Evolutionary conservation across 106 monocot species (phyloP), one percentile per base, ranked within the genome.

Genomic region (Posidonia australis): DNA sequence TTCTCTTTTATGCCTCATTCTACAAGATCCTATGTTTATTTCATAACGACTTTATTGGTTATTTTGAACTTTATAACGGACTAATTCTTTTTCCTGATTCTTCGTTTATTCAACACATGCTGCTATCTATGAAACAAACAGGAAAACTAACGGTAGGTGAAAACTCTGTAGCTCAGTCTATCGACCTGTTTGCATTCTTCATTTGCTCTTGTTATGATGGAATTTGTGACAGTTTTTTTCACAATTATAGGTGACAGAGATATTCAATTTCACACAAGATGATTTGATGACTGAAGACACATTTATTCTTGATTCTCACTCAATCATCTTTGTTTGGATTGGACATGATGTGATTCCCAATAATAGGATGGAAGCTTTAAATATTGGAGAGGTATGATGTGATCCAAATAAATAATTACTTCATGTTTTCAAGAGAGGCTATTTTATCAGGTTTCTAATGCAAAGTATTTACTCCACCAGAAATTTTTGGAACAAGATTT

Each of bases 261-360:
- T 92, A 58, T 87, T 77, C 76, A 87, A 80, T 61, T 92, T 92
- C 70, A 78, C 70, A 17, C 92, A 92, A 74, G 92, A 92, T 74
- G 92, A 92, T 80, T 65, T 92, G 71, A 87, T 87, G 87, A 87
- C 92, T 1, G 92, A 92, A 73, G 92, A 92, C 65, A 62, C 80
- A 58, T 92, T 80, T 64, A 76, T 92, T 74, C 48, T 92, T 58
- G 87, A 92, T 49, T 84, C 84, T 46, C 82, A 78, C 21, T 78
- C 82, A 10, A 76, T 75, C 55, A 80, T 92, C 19, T 87, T 77
- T 74, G 79, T 87, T 58, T 92, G 92, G 92, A 72, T 92, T 64
- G 92, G 92, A 24, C 54, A 57, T 20, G 27, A 68, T 4, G 56
- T 26, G 16, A 45, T 20, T 55, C 43, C 56, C 20, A 81, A 80